phyloP scores from a whole-genome alignment of 1,284 basidiomycete genomes.

The Tilletia indica region DNA sequence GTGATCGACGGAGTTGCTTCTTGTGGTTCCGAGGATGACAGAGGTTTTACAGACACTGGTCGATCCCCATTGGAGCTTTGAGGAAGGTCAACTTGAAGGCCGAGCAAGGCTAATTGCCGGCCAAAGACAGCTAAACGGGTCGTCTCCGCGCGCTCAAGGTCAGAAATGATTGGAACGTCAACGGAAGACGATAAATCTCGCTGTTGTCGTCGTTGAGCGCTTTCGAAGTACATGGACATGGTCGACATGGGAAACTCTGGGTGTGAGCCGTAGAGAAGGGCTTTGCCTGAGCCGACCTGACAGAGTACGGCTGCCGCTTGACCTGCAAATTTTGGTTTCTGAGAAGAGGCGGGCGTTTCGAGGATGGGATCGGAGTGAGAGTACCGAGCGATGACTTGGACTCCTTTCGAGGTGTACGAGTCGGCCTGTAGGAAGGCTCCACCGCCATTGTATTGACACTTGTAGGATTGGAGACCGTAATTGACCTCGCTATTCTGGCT shows the following conservation, averaged over 20 bases:
- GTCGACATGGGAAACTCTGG: constrained; percentile 64
- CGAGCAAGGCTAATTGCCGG: background rate
- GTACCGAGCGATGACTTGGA: constrained; percentile 59
- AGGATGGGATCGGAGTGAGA: constrained; percentile 19
- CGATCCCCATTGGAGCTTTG: background rate
- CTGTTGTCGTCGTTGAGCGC: constrained; percentile 21
- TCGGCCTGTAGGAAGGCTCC: constrained; percentile 60
- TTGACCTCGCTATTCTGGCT: constrained; percentile 40
- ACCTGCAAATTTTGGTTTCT: constrained; percentile 29
- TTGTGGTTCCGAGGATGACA: background rate
- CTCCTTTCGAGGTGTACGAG: constrained; percentile 28
- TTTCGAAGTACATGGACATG: constrained; percentile 9
- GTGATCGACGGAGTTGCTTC: constrained; percentile 9
- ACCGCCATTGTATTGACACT: constrained; percentile 63
- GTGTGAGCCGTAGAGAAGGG: constrained; percentile 66
- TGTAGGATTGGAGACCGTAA: background rate
- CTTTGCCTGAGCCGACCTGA: constrained; percentile 63
- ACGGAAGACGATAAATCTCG: constrained; percentile 31
- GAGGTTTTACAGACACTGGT: background rate
- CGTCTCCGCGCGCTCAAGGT: background rate
- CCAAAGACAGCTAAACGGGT: background rate
- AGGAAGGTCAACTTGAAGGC: background rate
- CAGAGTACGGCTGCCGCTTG: constrained; percentile 63
- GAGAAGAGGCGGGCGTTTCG: background rate
- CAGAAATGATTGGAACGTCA: background rate